Base-by-base conservation (phyloP, 1,284 basidiomycete genomes). In the Blastosporella zonata region DNA sequence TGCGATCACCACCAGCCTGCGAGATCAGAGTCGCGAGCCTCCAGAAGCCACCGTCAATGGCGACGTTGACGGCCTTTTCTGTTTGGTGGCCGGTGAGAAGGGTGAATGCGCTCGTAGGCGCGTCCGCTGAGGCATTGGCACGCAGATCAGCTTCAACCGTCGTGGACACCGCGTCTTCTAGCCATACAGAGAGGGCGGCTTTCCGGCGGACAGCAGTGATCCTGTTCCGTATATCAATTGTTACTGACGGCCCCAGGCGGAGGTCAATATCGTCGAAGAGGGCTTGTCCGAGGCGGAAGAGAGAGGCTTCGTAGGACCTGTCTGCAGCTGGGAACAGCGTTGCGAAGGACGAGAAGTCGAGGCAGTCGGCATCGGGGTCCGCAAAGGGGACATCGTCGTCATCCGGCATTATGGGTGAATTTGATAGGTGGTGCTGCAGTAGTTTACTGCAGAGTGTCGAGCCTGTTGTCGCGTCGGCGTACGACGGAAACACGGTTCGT, bases 1-100 rank as follows among this genome's bases (percentile, higher is more conserved):
- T 77, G 15, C 78, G 75, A 60, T 96, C 90, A 0, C 93, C 90
- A 3, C 90, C 90, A 7, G 82, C 82, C 66, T 99, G 95, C 4
- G 93, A 82, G 39, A 99, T 78, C n/a, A 99, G 77, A 1, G 93
- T 94, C 0, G 96, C 91, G 3, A 99, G 80, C 55, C 92, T 90
- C 58, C 92, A 68, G 60, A 92, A 90, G 6, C 87, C 86, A 6
- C 79, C 81, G 46, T 90, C 85, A 50, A 88, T 71, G 1, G 94
- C 90, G 5, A 77, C 75, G 47, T 88, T 78, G 56, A 86, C 87
- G 1, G 97, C 95, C 31, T 86, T 82, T 57, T 89, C 86, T 8
- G 95, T 71, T 60, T 97, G 92, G 65, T 97, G 82, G 1, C 94
- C 95, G 0, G 88, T 90, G 2, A 99, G 78, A 49, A 89, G 78